Conservation (phyloP, 1,284 basidiomycete species). For the Prillingera fragicola region DNA sequence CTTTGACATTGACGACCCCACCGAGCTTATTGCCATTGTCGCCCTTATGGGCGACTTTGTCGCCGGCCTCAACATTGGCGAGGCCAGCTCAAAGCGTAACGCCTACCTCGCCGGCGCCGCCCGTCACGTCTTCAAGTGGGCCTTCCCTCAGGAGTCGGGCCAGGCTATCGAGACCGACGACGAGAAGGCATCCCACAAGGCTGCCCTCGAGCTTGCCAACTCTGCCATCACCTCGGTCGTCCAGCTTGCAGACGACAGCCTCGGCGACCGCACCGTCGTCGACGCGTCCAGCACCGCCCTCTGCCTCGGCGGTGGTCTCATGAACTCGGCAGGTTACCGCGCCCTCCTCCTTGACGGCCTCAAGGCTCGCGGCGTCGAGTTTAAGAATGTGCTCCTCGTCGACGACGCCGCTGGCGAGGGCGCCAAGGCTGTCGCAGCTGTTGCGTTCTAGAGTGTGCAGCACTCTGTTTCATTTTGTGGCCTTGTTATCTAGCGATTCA, state of each 20-base stretch:
- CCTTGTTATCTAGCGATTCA: no score
- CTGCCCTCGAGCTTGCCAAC: slow-evolving; percentile 26
- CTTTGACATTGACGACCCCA: slow-evolving; percentile 32
- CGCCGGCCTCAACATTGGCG: slow-evolving; percentile 25
- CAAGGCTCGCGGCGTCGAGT: slow-evolving; percentile 21
- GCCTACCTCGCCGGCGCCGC: slow-evolving; percentile 38
- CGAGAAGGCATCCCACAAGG: slow-evolving; percentile 14
- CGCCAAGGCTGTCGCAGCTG: slow-evolving; percentile 29
- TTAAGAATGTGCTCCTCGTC: slow-evolving; percentile 29
- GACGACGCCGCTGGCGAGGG: slow-evolving; percentile 39
- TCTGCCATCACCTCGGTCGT: slow-evolving; percentile 25
- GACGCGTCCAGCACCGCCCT: slow-evolving; percentile 26
- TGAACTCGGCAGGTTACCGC: slow-evolving; percentile 35
- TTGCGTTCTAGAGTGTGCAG: no score
- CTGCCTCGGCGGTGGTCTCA: slow-evolving; percentile 38
- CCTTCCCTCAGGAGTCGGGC: slow-evolving; percentile 31
- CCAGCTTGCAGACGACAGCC: slow-evolving; percentile 26
- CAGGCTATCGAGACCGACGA: slow-evolving; percentile 3
- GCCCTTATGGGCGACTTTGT: slow-evolving; percentile 26
- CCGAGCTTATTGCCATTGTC: slow-evolving; percentile 33
- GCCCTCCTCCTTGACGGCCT: slow-evolving; percentile 29
- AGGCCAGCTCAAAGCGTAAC: slow-evolving; percentile 35
- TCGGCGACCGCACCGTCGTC: slow-evolving; percentile 35
- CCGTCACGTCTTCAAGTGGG: slow-evolving; percentile 34
- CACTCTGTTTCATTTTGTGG: no score